Base-by-base conservation (phyloP, 129 eudicot genomes). In the Saposhnikovia divaricata region DNA sequence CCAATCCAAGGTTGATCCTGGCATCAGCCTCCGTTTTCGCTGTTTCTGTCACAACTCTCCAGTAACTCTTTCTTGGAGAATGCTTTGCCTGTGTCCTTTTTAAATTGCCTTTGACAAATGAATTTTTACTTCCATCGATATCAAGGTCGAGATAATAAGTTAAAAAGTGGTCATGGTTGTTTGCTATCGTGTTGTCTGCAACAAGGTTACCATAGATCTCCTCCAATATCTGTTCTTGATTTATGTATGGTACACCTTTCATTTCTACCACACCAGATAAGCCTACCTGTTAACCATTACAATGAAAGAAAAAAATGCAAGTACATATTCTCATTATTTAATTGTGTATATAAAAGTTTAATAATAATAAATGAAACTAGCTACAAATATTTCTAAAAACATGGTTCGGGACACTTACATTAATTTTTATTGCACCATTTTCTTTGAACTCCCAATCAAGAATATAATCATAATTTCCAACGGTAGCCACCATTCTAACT, bases 361-460 rank as follows among this genome's bases (percentile, higher is more conserved):
- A 19, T 1, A 55, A 55, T 19, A 6, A 19, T 55, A 55, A 11
- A 5, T 68, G 4, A 21, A 68, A 68, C 73, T 66, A 6, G 18
- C 42, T 66, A 28, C n/a, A 28, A 66, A 27, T 16, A 31, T 66
- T 14, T 9, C 1, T 18, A 25, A n/a, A 61, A n/a, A 21, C 12
- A 21, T 21, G n/a, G 21, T 71, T 71, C 5, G 13, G 28, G 9
- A 34, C 40, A 21, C 93, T 83, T 85, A 89, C 98, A 88, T 84
- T 84, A 31, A 88, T 88, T 88, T 90, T 91, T 48, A 93, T 91
- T 42, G 91, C 83, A 39, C 97, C 98, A 84, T 87, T 85, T 85
- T 91, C 92, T 85, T 90, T 89, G 86, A 93, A 91, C 82, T 91
- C 98, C 98, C 97, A 93, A 47, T 93, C 98, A 68, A 93, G 89